A percentile compares a stretch with the other conserved stretches of the same genome.
Evolutionary conservation across 1,284 basidiomycete genomes (phyloP).

Genomic region (Ceratobasidium sp.): DNA sequence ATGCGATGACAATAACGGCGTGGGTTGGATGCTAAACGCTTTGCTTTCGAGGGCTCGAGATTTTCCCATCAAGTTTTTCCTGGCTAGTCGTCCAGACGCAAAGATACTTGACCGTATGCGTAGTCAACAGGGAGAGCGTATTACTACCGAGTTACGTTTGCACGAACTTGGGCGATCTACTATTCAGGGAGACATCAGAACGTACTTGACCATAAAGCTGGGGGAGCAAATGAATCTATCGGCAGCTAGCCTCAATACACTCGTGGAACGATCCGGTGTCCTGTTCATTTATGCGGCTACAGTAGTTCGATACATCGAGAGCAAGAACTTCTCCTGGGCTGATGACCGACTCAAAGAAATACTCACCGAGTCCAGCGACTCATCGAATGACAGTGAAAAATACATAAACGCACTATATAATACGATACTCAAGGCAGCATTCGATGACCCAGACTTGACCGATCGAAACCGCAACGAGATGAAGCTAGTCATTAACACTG

Average conservation of each 20-base stretch:
- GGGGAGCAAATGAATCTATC: background rate
- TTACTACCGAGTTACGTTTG: background rate
- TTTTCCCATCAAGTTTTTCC: background rate
- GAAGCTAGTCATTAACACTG: background rate
- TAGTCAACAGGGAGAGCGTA: background rate
- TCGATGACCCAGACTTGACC: background rate
- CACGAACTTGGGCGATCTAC: background rate
- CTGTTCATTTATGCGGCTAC: slow-evolving; percentile 1
- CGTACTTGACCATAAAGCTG: background rate
- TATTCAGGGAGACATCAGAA: background rate
- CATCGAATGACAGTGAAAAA: background rate
- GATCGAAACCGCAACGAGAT: background rate
- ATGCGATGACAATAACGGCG: background rate
- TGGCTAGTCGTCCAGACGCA: background rate
- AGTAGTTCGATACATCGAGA: background rate
- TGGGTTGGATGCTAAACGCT: background rate
- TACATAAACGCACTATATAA: background rate
- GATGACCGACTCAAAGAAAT: background rate
- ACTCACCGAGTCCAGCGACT: background rate
- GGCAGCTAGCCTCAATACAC: background rate
- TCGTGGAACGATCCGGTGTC: background rate
- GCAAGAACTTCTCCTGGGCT: background rate
- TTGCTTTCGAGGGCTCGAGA: background rate
- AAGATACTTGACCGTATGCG: background rate
- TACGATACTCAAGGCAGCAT: background rate